Evolutionary conservation across 176 grass and related monocot species (phyloP).

Genomic region (Triticum urartu): DNA sequence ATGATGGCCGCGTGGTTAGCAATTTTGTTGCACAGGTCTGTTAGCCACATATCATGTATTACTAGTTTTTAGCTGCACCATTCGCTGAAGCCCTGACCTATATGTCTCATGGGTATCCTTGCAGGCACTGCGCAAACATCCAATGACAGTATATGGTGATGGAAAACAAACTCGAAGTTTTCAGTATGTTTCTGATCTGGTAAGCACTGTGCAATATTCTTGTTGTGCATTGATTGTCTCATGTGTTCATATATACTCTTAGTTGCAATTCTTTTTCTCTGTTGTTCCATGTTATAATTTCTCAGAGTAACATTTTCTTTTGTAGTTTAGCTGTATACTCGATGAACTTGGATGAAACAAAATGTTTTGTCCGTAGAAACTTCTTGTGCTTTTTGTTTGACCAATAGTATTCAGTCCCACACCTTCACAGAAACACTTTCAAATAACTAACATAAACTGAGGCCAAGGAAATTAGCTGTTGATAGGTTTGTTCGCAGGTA

Average conservation of each 20-base stretch:
- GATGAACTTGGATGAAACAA: neutral
- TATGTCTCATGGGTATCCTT: neutral
- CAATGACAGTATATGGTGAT: constrained; percentile 85
- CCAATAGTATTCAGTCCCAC: neutral
- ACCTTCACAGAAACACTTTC: neutral
- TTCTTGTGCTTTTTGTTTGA: constrained; percentile 15
- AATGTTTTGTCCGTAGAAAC: constrained; percentile 6
- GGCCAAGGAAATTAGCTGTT: neutral
- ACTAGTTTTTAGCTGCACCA: constrained; percentile 2
- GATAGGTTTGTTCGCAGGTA: neutral
- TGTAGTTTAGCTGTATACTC: constrained; percentile 4
- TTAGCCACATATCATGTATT: neutral
- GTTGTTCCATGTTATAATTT: neutral
- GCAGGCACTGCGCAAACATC: constrained; percentile 64
- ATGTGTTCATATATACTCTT: constrained; percentile 1
- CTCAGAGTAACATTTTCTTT: neutral
- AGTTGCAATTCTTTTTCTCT: neutral
- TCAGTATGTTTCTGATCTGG: constrained; percentile 95
- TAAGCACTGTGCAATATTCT: constrained; percentile 27
- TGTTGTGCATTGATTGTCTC: neutral
- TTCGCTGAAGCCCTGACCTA: neutral
- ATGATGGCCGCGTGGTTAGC: constrained; percentile 92
- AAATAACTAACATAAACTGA: neutral
- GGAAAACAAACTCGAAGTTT: constrained; percentile 96
- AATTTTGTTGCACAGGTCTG: constrained; percentile 95